A percentile compares a stretch with the other conserved stretches of the same genome.
Conservation (phyloP, 768 basidiomycete species). For the Macrolepiota albuminosa region DNA sequence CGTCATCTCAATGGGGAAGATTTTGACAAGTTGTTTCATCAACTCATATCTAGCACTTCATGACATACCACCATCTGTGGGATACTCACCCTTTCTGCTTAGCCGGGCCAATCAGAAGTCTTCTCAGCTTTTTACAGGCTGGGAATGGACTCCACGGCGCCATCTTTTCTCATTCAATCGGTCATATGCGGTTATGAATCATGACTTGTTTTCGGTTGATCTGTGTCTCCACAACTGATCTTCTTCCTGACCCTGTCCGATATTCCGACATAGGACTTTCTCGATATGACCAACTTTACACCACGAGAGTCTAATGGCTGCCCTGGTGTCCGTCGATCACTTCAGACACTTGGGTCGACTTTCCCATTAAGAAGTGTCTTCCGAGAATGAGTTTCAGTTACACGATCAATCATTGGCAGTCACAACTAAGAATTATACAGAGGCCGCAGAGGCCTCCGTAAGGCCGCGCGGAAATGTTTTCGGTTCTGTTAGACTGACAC, state of each 20-base stretch:
- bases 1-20: slow-evolving; percentile 4
- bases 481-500: background rate
- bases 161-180: background rate
- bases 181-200: slow-evolving; percentile 2
- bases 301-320: slow-evolving; percentile 10
- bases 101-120: background rate
- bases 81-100: background rate
- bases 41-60: slow-evolving; percentile 4
- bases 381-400: slow-evolving; percentile 1
- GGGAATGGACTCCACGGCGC: background rate
- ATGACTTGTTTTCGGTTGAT: slow-evolving; percentile 1
- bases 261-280: slow-evolving; percentile 1
- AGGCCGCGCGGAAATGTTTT: background rate
- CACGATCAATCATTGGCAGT: background rate
- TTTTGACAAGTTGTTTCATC: background rate
- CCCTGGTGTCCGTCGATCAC: slow-evolving; percentile 2
- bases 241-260: slow-evolving; percentile 5
- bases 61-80: background rate
- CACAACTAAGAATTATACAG: background rate
- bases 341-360: background rate
- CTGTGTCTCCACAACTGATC: slow-evolving; percentile 3
- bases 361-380: background rate
- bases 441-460: background rate
- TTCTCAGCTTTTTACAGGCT: background rate
- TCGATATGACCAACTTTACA: slow-evolving; percentile 9